Evolutionary conservation across 495 filamentous ascomycete species (phyloP), one percentile per base, ranked within the genome.

Genomic region (Lentithecium fluviatile): DNA sequence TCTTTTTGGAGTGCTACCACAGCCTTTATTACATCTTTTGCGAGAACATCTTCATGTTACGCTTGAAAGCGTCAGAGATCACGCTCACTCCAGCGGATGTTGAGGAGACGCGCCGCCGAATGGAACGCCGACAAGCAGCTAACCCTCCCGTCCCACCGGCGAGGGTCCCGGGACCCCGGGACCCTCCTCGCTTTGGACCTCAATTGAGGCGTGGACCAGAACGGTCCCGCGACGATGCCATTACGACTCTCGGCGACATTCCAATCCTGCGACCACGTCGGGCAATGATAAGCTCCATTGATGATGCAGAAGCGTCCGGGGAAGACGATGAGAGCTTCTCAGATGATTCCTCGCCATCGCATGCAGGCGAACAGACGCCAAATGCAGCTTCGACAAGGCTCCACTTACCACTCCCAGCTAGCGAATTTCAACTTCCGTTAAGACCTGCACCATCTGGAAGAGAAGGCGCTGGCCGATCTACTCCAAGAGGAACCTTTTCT

Each of bases 51-150:
- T 24, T 24, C 37, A 70, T 70, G 68, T 47, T 70, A 50, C 68
- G 68, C 20, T 52, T 52, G 13, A 51, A 58, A 23, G 60, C 65
- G 23, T 62, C 68, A 10, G 68, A 70, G 64, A 70, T 70, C 29
- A 52, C 60, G 2, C 52, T 70, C 46, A 70, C 65, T 21, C 45
- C 65, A 32, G 65, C 61, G 20, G 68, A 70, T 56, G 42, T 68
- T 43, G 53, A 70, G 26, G 60, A 68, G 26, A 62, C 46, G 19
- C 51, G 32, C 32, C 62, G 57, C 17, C 49, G 57, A n/a, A 62
- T 69, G 53, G 52, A 52, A 32, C 34, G 49, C 1, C 52, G 46
- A 24, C 48, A 60, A 56, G 25, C 65, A 17, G 59, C 49, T 48
- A 26, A 21, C 32, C 46, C 46, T 47, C 38, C 54, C 17, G 26